A percentile compares a stretch with the other conserved stretches of the same genome.
These are phyloP conservation scores for Mycena chlorophos DNA, from an alignment of 768 basidiomycete species.

Conservation along the genomic window DNA sequence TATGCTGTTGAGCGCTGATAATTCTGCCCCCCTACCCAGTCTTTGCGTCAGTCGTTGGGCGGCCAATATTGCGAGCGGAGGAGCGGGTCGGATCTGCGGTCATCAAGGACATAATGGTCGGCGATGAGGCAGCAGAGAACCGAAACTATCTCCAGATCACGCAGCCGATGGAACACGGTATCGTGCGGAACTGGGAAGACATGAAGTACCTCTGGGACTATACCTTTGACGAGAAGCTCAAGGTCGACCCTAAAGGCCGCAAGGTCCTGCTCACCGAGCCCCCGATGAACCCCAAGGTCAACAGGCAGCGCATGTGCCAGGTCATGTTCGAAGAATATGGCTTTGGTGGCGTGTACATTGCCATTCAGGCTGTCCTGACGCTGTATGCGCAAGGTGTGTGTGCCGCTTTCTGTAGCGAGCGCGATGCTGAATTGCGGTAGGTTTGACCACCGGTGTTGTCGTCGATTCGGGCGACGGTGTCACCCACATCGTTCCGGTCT, in stretches of 20 bases:
- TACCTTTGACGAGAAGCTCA: slow-evolving; percentile 95
- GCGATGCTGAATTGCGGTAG: slow-evolving; percentile 41
- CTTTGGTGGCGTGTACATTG: slow-evolving; percentile 93
- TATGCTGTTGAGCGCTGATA: neutral
- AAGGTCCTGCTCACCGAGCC: slow-evolving; percentile 97
- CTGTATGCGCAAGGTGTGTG: slow-evolving; percentile 94
- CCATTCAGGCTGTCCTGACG: slow-evolving; percentile 97
- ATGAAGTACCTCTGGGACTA: slow-evolving; percentile 99
- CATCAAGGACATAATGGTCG: slow-evolving; percentile 98
- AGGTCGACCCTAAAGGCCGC: slow-evolving; percentile 78
- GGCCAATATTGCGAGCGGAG: slow-evolving; percentile 96
- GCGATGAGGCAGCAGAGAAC: slow-evolving; percentile 92
- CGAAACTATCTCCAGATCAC: slow-evolving; percentile 95
- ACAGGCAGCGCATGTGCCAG: slow-evolving; percentile 91
- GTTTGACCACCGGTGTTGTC: slow-evolving; percentile 96
- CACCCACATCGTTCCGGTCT: slow-evolving; percentile 98
- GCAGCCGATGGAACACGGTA: slow-evolving; percentile 99
- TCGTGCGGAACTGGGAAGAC: slow-evolving; percentile 98
- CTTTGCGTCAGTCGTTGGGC: slow-evolving; percentile 95
- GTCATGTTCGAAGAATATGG: slow-evolving; percentile 99
- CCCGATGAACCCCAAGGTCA: slow-evolving; percentile 96
- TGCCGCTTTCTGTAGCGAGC: neutral
- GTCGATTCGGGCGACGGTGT: slow-evolving; percentile 99
- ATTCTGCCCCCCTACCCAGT: too few species aligned
- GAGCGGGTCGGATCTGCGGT: slow-evolving; percentile 83